Evolutionary conservation across 2,329 filamentous ascomycete genomes (phyloP), one percentile per base, ranked within the genome.

Genomic region (Ophiostoma montium): DNA sequence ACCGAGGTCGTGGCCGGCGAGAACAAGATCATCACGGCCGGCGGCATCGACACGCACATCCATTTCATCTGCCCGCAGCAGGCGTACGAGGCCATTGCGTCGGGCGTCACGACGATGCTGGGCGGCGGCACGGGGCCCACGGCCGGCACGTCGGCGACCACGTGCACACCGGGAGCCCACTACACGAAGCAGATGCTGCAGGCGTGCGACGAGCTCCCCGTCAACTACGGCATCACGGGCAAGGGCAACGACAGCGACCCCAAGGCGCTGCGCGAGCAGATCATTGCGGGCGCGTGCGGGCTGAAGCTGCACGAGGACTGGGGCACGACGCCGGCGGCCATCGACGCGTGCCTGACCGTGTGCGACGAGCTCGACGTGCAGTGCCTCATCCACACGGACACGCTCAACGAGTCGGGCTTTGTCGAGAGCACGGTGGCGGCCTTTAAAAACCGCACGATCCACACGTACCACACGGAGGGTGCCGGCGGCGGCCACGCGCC

Each of bases 61-160:
- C 90, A 96, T 64, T 86, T 90, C 60, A 95, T 96, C 62, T 95
- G 89, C 60, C 90, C 90, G 3, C 89, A 96, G 61, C 90, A 96
- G 66, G 82, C 81, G 1, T 69, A 86, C 30, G 90, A 96, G 62
- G 77, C 87, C 6, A 73, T 95, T 49, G 77, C 88, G 7, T 84
- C 86, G 13, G 90, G 90, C 43, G 78, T 96, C 54, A 96, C 90
- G 0, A 94, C 89, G 0, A 80, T 94, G 73, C 71, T 96, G 3
- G 90, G 88, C 49, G 90, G 90, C 42, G 90, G 90, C 9, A 94
- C 86, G 2, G 90, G 90, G 10, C 90, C 90, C n/a, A 85, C 84
- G 60, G 88, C 90, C 30, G 88, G 86, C 46, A 89, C 87, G 4
- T 90, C 82, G 60, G 90, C 90, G 19, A 95, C 90, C 0, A 96